Percentiles rank a stretch among this genome's conserved stretches.
These are phyloP conservation scores for Sapria himalayana DNA, from an alignment of 345 rosid species.

Conservation along the genomic window DNA sequence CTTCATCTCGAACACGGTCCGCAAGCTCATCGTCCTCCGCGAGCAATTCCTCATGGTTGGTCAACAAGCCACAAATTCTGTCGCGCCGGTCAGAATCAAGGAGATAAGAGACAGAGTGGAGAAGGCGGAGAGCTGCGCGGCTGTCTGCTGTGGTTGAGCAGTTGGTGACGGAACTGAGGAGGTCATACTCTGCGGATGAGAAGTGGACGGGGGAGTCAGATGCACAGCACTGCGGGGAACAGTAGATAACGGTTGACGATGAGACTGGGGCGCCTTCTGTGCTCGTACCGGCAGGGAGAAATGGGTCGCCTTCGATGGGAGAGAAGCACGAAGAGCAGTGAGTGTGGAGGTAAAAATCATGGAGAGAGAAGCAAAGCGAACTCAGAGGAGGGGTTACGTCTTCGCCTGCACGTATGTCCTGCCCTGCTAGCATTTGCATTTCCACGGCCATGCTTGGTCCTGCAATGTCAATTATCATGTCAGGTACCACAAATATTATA, in stretches of 20 bases:
- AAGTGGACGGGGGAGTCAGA: constrained; percentile 9
- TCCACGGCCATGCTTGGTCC: constrained; percentile 8
- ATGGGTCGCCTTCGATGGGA: constrained; percentile 7
- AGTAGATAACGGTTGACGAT: constrained; percentile 9
- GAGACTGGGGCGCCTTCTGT: background rate
- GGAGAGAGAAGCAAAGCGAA: constrained; percentile 34
- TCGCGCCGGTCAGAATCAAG: constrained; percentile 7
- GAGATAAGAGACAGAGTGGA: constrained; percentile 9
- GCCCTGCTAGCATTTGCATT: constrained; percentile 29
- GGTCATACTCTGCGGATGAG: constrained; percentile 9
- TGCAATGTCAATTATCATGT: too few species aligned
- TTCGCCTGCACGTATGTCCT: constrained; percentile 21
- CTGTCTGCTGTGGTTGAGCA: constrained; percentile 23
- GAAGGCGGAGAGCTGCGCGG: constrained; percentile 49
- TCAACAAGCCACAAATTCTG: constrained; percentile 22
- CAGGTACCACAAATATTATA: too few species aligned
- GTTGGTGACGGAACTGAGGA: constrained; percentile 5
- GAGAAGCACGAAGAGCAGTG: constrained; percentile 36
- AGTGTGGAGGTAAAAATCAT: constrained; percentile 28
- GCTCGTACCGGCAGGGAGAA: constrained; percentile 12
- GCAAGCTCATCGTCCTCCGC: constrained; percentile 14
- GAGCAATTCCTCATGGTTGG: constrained; percentile 28
- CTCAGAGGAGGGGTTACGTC: constrained; percentile 30
- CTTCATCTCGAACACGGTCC: constrained; percentile 21
- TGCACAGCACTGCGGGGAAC: constrained; percentile 25